These are phyloP conservation scores for Trichoderma arundinaceum DNA, from an alignment of 2,329 filamentous ascomycete species.

Conservation along the genomic window DNA sequence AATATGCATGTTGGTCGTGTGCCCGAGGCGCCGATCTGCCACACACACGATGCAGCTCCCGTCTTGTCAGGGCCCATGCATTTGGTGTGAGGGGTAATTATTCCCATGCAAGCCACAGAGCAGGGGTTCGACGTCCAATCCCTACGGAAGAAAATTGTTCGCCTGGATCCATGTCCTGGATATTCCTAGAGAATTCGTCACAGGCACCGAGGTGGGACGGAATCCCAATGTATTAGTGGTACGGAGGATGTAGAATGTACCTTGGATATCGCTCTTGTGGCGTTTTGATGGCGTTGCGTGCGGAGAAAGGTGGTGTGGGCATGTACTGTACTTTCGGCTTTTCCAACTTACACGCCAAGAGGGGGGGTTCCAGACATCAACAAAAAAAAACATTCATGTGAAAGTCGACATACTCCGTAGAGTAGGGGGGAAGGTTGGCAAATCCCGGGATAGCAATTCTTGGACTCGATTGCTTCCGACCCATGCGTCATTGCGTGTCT, in stretches of 20 bases:
- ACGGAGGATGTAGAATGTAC: background rate
- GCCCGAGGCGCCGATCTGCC: constrained; percentile 24
- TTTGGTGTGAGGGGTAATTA: constrained; percentile 21
- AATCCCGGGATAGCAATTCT: constrained; percentile 6
- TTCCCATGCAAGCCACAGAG: constrained; percentile 22
- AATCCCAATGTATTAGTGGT: background rate
- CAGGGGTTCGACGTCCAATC: constrained; percentile 11
- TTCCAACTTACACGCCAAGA: constrained; percentile 15
- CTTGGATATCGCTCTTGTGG: constrained; percentile 8
- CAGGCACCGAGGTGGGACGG: background rate
- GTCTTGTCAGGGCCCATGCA: constrained; percentile 19
- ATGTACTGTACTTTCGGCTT: constrained; percentile 19
- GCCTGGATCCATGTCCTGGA: background rate
- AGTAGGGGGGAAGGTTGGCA: background rate
- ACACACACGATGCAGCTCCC: constrained; percentile 13
- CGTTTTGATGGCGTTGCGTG: constrained; percentile 14
- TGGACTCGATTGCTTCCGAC: constrained; percentile 5
- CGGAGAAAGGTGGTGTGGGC: constrained; percentile 18
- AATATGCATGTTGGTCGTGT: constrained; percentile 19
- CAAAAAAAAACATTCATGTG: constrained; percentile 11
- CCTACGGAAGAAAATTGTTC: background rate
- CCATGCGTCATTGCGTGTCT: constrained; percentile 25
- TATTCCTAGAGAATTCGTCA: background rate
- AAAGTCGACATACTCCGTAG: background rate
- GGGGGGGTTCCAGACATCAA: too few species aligned